phyloP scores from a whole-genome alignment of 768 basidiomycete species.

The Psilocybe sp. region DNA sequence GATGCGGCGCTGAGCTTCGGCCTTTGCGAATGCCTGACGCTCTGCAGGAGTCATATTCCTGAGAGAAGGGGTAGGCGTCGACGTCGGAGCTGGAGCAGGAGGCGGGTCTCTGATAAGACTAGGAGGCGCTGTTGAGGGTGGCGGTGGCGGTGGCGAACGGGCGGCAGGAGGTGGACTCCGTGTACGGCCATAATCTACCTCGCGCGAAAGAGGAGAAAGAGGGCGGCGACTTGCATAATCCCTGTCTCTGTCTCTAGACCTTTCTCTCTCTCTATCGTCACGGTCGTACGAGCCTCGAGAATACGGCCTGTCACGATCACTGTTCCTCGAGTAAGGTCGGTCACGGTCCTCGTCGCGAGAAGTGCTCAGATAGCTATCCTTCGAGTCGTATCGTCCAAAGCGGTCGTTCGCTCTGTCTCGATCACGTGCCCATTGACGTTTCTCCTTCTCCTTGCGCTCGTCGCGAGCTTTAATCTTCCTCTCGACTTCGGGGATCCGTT shows the following conservation, averaged over 20 bases:
- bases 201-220: conserved; percentile 19
- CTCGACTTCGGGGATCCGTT: conserved; percentile 89
- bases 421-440: conserved; percentile 73
- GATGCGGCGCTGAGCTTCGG: conserved; percentile 78
- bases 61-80: conserved; percentile 56
- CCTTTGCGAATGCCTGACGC: conserved; percentile 71
- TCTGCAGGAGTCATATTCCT: conserved; percentile 87
- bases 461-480: conserved; percentile 78
- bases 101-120: conserved; percentile 37
- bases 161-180: conserved; percentile 43
- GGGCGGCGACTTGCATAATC: conserved; percentile 23
- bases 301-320: conserved; percentile 52
- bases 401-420: conserved; percentile 84
- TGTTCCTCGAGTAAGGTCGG: conserved; percentile 23
- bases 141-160: conserved; percentile 51
- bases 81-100: conserved; percentile 44
- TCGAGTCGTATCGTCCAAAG: conserved; percentile 65
- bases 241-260: conserved; percentile 2
- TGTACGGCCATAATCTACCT: conserved; percentile 40
- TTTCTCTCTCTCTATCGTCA: conserved; percentile 29
- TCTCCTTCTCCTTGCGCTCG: conserved; percentile 72
- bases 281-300: conserved; percentile 38
- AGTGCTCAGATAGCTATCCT: conserved; percentile 38
- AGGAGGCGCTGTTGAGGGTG: conserved; percentile 43
- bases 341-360: conserved; percentile 38